Evolutionary conservation across 495 filamentous ascomycete genomes (phyloP).

Genomic region (Poronia punctata): DNA sequence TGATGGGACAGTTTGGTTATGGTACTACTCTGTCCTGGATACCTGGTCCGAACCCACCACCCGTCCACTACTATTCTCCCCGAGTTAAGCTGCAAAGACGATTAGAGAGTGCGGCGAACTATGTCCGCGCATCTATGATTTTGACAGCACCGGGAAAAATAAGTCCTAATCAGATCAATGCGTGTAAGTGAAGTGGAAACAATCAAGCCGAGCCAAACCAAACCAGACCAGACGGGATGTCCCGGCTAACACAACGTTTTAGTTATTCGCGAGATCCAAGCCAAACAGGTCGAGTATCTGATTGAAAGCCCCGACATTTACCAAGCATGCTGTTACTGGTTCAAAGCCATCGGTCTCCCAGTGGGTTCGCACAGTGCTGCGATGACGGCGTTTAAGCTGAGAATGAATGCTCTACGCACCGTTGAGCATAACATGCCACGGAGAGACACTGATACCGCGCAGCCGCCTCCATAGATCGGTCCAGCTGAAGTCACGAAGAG

Average conservation of each 20-base stretch:
- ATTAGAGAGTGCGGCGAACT: constrained; percentile 6
- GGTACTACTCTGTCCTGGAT: constrained; percentile 5
- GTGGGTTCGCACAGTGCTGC: background rate
- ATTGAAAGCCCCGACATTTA: constrained; percentile 5
- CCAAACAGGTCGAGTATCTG: constrained; percentile 12
- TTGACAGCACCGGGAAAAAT: background rate
- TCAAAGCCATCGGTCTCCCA: constrained; percentile 12
- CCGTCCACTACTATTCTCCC: constrained; percentile 12
- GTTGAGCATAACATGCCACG: no score
- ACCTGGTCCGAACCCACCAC: constrained; percentile 13
- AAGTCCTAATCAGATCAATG: background rate
- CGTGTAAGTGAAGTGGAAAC: no score
- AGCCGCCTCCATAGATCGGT: no score
- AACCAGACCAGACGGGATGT: no score
- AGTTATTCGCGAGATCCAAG: constrained; percentile 15
- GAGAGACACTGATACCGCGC: no score
- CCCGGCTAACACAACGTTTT: constrained; percentile 11
- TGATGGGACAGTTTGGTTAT: constrained; percentile 3
- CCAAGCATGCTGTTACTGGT: constrained; percentile 9
- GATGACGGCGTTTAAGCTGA: background rate
- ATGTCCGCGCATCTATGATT: constrained; percentile 11
- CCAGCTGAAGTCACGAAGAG: no score
- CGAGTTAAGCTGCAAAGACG: constrained; percentile 10
- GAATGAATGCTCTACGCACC: no score
- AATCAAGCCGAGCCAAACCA: no score